Conservation (phyloP, 306 rosid species). For the Prinsepia uniflora region DNA sequence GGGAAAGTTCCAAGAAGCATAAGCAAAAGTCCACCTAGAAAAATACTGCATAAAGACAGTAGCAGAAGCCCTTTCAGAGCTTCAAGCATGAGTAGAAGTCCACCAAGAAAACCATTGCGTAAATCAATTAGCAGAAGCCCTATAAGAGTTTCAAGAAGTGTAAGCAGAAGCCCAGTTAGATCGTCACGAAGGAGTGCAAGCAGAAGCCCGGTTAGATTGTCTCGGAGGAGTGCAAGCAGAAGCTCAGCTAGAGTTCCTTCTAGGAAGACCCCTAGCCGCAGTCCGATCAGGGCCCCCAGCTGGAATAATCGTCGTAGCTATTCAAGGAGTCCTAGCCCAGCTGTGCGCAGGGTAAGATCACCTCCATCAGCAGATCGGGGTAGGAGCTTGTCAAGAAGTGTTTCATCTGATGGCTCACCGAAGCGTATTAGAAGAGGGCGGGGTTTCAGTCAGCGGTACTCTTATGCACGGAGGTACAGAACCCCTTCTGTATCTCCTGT, state of each 20-base stretch:
- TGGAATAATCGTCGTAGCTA: slow-evolving; percentile 64
- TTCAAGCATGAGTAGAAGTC: slow-evolving; percentile 67
- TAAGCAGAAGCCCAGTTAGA: slow-evolving; percentile 72
- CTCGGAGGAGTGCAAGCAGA: slow-evolving; percentile 75
- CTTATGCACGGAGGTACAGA: slow-evolving; percentile 88
- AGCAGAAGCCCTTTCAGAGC: slow-evolving; percentile 75
- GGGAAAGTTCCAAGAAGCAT: slow-evolving; percentile 47
- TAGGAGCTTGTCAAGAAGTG: slow-evolving; percentile 80
- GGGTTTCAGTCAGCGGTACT: slow-evolving; percentile 90
- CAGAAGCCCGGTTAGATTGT: slow-evolving; percentile 72
- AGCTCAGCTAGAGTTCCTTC: slow-evolving; percentile 69
- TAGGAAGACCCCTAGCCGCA: slow-evolving; percentile 58
- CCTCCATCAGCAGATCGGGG: slow-evolving; percentile 50
- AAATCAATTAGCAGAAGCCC: slow-evolving; percentile 65
- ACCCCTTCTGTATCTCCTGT: slow-evolving; percentile 89
- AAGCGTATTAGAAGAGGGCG: slow-evolving; percentile 94
- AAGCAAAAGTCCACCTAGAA: slow-evolving; percentile 68
- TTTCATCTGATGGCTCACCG: slow-evolving; percentile 79
- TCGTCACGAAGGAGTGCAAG: slow-evolving; percentile 64
- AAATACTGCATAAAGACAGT: slow-evolving; percentile 46
- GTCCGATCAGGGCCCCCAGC: slow-evolving; percentile 58
- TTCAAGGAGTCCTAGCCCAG: slow-evolving; percentile 81
- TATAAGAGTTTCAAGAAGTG: slow-evolving; percentile 48
- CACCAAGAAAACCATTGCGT: slow-evolving; percentile 46
- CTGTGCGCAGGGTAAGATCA: slow-evolving; percentile 60